phyloP scores from a whole-genome alignment of 179 eudicot genomes.

The Beta corolliflora region DNA sequence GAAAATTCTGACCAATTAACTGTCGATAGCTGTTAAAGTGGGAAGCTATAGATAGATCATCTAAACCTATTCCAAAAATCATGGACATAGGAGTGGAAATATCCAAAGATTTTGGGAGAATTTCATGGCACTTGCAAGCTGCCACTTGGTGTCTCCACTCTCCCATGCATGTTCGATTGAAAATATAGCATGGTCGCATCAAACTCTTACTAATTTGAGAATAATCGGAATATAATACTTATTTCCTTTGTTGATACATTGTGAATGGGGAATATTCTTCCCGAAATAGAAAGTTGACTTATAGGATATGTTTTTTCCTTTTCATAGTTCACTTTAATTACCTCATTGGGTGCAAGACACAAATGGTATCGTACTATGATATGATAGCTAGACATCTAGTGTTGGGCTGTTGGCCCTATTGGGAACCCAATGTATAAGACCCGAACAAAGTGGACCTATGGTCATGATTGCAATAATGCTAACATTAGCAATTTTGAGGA shows the following conservation, averaged over 20 bases:
- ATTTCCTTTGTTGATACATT: constrained; percentile 2
- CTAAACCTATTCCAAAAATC: constrained; percentile 14
- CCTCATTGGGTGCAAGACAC: too few species aligned
- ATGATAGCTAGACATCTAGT: too few species aligned
- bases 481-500: too few species aligned
- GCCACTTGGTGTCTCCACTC: background rate
- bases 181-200: background rate
- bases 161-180: constrained; percentile 17
- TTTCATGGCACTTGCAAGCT: background rate
- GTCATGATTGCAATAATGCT: too few species aligned
- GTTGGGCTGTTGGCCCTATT: too few species aligned
- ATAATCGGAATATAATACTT: background rate
- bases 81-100: constrained; percentile 9
- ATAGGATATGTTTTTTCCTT: background rate
- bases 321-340: too few species aligned
- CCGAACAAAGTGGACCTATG: too few species aligned
- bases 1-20: background rate
- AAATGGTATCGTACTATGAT: too few species aligned
- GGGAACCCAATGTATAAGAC: too few species aligned
- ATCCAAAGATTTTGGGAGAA: constrained; percentile 5
- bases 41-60: constrained; percentile 8
- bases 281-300: constrained; percentile 21
- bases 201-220: background rate
- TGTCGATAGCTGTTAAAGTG: background rate
- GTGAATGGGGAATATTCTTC: constrained; percentile 25